phyloP scores from a whole-genome alignment of 768 basidiomycete genomes.

The Trametes elegans region DNA sequence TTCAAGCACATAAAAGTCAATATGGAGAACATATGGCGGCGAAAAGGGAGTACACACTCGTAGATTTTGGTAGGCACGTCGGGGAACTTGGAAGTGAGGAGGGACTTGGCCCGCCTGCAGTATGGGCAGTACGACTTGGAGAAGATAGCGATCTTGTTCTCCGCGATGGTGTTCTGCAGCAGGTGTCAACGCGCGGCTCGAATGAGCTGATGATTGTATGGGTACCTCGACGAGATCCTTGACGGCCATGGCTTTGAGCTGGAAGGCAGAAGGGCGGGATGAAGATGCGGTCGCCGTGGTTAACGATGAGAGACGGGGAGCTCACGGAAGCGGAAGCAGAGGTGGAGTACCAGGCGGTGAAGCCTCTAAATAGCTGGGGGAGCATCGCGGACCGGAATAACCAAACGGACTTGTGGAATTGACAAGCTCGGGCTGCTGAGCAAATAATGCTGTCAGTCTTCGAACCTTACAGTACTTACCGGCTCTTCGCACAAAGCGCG shows the following conservation, averaged over 20 bases:
- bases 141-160: slow-evolving; percentile 41
- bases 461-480: no score
- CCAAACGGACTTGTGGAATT: no score
- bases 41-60: slow-evolving; percentile 30
- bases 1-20: slow-evolving; percentile 22
- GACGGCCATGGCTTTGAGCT: slow-evolving; percentile 32
- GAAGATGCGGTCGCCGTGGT: slow-evolving; percentile 29
- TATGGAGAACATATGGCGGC: background rate
- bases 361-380: slow-evolving; percentile 25
- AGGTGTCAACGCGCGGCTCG: background rate
- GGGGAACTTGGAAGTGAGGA: slow-evolving; percentile 34
- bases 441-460: no score
- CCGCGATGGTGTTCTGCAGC: slow-evolving; percentile 32
- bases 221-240: slow-evolving; percentile 43
- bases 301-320: slow-evolving; percentile 13
- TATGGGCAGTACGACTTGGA: slow-evolving; percentile 41
- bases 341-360: slow-evolving; percentile 16
- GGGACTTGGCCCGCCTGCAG: slow-evolving; percentile 40
- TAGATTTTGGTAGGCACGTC: slow-evolving; percentile 31
- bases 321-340: slow-evolving; percentile 23
- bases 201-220: background rate
- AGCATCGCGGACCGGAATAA: slow-evolving; percentile 16
- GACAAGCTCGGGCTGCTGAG: slow-evolving; percentile 8
- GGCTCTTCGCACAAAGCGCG: background rate
- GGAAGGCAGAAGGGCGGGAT: slow-evolving; percentile 33